Base-by-base conservation (phyloP, 495 filamentous ascomycete species). In the Glutinoglossum americanum region DNA sequence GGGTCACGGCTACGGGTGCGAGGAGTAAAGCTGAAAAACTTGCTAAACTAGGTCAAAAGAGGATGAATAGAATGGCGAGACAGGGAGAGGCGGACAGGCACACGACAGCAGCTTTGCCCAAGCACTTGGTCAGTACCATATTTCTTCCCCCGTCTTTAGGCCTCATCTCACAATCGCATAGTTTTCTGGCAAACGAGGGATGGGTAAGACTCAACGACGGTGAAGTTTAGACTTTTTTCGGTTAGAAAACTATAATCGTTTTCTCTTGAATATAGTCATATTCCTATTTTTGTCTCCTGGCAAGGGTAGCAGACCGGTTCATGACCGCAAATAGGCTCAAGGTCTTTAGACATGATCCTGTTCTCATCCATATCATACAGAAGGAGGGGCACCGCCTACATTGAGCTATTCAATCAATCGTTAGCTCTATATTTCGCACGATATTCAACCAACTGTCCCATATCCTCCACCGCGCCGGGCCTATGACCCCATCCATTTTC, bases 31-130 rank as follows among this genome's bases (percentile, higher is more conserved):
- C 85, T 19, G 93, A 96, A 68, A 81, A 81, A 63, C 69, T 88
- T 66, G 74, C 76, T 62, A 97, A 95, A 76, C 69, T 98, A 65
- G 76, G 82, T 62, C 92, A 98, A 81, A 87, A 89, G 77, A 87
- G 87, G 81, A 96, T 93, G 89, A 97, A 98, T 73, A 76, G 90
- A 60, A 90, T 93, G 85, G 92, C 92, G 47, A 80, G 89, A 67
- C 81, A 85, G 75, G 92, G 92, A 72, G 92, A 98, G 74, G 89
- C 88, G 39, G 92, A 98, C 79, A 77, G 92, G 66, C 93, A 97
- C 72, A 83, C 82, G 54, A 81, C 82, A 57, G 82, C 82, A 9
- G 74, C 83, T 47, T 71, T 94, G 67, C 80, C 85, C 55, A 98
- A 94, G 74, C 89, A 96, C 73, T 76, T 98, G 79, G 87, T 95